These are phyloP conservation scores for Xylaria longipes DNA, from an alignment of 495 filamentous ascomycete species.

Conservation along the genomic window DNA sequence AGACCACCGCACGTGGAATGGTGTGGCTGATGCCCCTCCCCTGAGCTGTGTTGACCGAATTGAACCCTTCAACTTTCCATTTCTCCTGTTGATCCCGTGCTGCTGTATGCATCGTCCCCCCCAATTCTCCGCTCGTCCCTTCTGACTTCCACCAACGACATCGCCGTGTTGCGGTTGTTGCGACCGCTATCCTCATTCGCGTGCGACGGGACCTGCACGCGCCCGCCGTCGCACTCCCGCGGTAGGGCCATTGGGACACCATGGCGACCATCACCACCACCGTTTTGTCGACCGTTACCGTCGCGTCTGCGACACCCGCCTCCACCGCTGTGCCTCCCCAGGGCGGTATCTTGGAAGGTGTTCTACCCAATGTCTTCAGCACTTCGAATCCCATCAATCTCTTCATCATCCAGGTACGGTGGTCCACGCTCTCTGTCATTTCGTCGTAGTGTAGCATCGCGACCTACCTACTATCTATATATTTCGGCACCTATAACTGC, in stretches of 20 bases:
- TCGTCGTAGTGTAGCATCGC: neutral
- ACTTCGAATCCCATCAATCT: constrained; percentile 79
- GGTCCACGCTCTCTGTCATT: neutral
- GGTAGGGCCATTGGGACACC: neutral
- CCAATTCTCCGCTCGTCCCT: neutral
- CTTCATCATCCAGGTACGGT: constrained; percentile 88
- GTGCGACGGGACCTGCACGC: neutral
- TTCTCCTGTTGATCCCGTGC: constrained; percentile 2
- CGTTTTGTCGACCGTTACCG: constrained; percentile 35
- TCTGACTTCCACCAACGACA: neutral
- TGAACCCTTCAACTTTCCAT: neutral
- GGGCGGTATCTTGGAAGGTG: constrained; percentile 39
- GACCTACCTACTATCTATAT: neutral
- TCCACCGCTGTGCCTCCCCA: constrained; percentile 30
- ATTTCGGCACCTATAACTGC: too few relatives aligned
- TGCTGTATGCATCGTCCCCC: neutral
- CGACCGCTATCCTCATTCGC: neutral
- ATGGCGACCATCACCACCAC: constrained; percentile 31
- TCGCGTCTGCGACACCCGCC: constrained; percentile 23
- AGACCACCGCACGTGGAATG: neutral
- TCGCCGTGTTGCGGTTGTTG: neutral
- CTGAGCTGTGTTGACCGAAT: neutral
- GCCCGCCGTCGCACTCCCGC: neutral
- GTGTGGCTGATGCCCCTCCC: neutral
- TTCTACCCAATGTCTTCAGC: constrained; percentile 37